These are phyloP conservation scores for Flaveria robusta DNA, from an alignment of 129 eudicot genomes.

Conservation along the genomic window DNA sequence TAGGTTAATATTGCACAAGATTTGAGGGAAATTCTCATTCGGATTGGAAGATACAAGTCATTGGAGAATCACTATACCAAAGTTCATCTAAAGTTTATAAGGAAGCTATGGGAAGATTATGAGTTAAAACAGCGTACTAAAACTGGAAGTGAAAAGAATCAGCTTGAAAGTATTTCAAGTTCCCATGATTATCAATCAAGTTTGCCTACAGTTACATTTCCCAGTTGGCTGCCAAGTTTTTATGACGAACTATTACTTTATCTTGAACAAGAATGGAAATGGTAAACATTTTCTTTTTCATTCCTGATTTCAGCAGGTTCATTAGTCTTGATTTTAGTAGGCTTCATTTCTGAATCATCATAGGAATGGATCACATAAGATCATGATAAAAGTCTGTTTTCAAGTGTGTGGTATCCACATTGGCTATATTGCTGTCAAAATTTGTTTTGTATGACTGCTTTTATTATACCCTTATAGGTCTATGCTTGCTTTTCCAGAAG, in stretches of 20 bases:
- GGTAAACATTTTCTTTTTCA: slow-evolving; percentile 50
- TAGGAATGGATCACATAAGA: not conserved
- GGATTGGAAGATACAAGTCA: slow-evolving; percentile 92
- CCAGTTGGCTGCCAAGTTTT: slow-evolving; percentile 87
- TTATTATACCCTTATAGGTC: slow-evolving; percentile 57
- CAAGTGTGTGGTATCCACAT: slow-evolving; percentile 4
- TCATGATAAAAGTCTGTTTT: not conserved
- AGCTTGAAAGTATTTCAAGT: slow-evolving; percentile 52
- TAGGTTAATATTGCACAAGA: slow-evolving; percentile 90
- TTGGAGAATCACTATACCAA: slow-evolving; percentile 80
- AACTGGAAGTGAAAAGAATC: slow-evolving; percentile 60
- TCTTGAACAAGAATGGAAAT: slow-evolving; percentile 99
- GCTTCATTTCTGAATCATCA: not conserved
- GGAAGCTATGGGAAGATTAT: slow-evolving; percentile 88
- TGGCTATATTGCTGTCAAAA: not conserved
- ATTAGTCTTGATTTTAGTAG: not conserved
- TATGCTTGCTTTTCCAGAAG: slow-evolving; percentile 92
- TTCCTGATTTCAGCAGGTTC: slow-evolving; percentile 26
- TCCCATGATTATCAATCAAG: slow-evolving; percentile 52
- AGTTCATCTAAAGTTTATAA: slow-evolving; percentile 81
- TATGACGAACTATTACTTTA: slow-evolving; percentile 88
- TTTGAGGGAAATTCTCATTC: slow-evolving; percentile 83
- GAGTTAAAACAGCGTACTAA: slow-evolving; percentile 64
- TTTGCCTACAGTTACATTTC: slow-evolving; percentile 53
- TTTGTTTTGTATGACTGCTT: slow-evolving; percentile 27